Evolutionary conservation across 805 yeast genomes (phyloP).

Genomic region (Candida fluviatilis): DNA sequence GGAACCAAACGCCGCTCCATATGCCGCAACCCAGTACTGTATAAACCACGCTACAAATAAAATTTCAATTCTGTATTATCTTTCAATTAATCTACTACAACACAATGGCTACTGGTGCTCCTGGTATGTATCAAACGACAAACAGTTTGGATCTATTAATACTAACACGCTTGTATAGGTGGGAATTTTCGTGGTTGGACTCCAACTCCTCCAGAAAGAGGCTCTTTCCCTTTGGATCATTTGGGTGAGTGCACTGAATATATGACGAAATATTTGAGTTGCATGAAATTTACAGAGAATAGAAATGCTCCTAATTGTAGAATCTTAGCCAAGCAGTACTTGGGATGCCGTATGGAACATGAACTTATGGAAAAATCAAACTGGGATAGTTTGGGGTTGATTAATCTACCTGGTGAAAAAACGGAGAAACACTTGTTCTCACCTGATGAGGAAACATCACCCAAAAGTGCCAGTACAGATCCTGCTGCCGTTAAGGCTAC

Average conservation of each 20-base stretch:
- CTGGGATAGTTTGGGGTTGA: constrained; percentile 42
- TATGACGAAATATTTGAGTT: constrained; percentile 72
- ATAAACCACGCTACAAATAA: too few relatives aligned
- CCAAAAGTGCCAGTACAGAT: not conserved
- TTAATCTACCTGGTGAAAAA: constrained; percentile 36
- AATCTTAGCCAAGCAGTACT: constrained; percentile 71
- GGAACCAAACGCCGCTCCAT: not conserved
- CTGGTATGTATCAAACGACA: constrained; percentile 28
- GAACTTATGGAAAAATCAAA: constrained; percentile 39
- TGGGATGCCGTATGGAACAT: constrained; percentile 86
- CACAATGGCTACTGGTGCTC: constrained; percentile 36
- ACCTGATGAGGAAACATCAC: constrained; percentile 2
- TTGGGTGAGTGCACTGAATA: constrained; percentile 71
- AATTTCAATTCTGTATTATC: too few relatives aligned
- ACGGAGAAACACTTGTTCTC: constrained; percentile 4
- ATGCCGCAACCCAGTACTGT: not conserved
- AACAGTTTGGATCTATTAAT: too few relatives aligned
- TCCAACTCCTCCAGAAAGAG: constrained; percentile 95
- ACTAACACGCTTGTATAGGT: constrained; percentile 13
- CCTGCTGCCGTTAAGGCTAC: not conserved
- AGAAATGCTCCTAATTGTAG: constrained; percentile 92
- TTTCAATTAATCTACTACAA: too few relatives aligned
- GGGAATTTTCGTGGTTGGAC: constrained; percentile 40
- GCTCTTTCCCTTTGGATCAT: constrained; percentile 94
- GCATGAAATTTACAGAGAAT: constrained; percentile 73